Evolutionary conservation across 805 yeast species (phyloP).

Genomic region (Metschnikowia sp.): DNA sequence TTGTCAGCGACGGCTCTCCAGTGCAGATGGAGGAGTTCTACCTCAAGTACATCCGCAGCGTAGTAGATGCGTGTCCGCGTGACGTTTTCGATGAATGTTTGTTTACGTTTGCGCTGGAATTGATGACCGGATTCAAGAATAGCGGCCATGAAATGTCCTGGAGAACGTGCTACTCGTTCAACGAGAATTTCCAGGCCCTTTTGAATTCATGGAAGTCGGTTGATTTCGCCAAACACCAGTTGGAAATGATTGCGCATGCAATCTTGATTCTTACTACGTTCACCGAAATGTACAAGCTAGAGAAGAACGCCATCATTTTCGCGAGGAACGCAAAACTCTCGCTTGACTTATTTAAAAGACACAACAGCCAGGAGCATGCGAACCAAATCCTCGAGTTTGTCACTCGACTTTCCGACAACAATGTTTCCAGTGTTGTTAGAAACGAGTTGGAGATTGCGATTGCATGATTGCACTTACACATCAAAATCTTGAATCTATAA

Average conservation of each 20-base stretch:
- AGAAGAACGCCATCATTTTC: slow-evolving; percentile 36
- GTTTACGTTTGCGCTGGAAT: slow-evolving; percentile 26
- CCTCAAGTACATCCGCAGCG: slow-evolving; percentile 34
- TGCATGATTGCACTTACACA: background rate
- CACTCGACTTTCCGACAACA: slow-evolving; percentile 16
- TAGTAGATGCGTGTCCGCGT: slow-evolving; percentile 7
- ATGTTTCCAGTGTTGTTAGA: slow-evolving; percentile 18
- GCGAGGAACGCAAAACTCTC: slow-evolving; percentile 28
- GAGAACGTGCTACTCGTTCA: slow-evolving; percentile 52
- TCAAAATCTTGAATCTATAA: background rate
- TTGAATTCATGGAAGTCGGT: slow-evolving; percentile 4
- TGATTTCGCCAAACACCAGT: background rate
- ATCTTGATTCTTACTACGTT: slow-evolving; percentile 19
- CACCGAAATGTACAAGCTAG: slow-evolving; percentile 20
- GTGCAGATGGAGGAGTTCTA: slow-evolving; percentile 45
- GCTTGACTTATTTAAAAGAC: slow-evolving; percentile 16
- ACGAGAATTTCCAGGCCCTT: slow-evolving; percentile 34
- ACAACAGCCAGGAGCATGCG: slow-evolving; percentile 14
- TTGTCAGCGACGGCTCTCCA: slow-evolving; percentile 20
- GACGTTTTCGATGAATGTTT: slow-evolving; percentile 17
- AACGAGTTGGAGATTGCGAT: slow-evolving; percentile 16
- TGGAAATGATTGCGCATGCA: slow-evolving; percentile 4
- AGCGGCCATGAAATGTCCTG: slow-evolving; percentile 46
- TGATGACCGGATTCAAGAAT: slow-evolving; percentile 21
- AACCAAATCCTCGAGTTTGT: slow-evolving; percentile 14